These are phyloP conservation scores for Umbelopsis vinacea DNA, from an alignment of 192 early-diverging fungal genomes.

Conservation along the genomic window DNA sequence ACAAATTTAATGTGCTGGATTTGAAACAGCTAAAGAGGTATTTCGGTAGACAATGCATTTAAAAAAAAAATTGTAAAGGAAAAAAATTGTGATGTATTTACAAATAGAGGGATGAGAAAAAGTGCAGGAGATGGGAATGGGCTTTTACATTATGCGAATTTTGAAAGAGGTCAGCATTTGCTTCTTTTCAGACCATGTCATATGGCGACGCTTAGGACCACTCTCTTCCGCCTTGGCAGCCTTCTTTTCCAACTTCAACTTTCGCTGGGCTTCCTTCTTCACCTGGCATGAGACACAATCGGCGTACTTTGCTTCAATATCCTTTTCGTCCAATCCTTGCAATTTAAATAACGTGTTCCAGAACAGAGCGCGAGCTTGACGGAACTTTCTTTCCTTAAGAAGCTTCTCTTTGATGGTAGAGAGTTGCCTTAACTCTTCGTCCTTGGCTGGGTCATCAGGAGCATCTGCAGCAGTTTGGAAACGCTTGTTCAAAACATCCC, in stretches of 20 bases:
- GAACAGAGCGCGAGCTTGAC: background rate
- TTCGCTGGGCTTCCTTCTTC: background rate
- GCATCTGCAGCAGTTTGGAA: background rate
- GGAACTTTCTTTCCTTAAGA: slow-evolving; percentile 1
- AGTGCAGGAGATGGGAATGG: too few relatives aligned
- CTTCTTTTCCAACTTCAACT: background rate
- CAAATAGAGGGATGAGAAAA: too few relatives aligned
- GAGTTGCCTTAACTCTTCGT: background rate
- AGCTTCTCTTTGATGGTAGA: slow-evolving; percentile 1
- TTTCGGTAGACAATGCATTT: too few relatives aligned
- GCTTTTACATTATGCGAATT: background rate
- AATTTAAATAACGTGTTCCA: slow-evolving; percentile 5
- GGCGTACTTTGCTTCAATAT: background rate
- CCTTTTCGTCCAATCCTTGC: background rate
- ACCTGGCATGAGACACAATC: background rate
- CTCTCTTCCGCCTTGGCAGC: background rate
- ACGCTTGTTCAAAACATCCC: slow-evolving; percentile 19
- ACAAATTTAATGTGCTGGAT: too few relatives aligned
- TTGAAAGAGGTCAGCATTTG: background rate
- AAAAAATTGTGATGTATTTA: too few relatives aligned
- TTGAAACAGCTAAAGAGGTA: too few relatives aligned
- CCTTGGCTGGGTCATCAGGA: background rate
- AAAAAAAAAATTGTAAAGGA: background rate
- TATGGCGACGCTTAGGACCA: background rate
- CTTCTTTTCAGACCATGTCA: slow-evolving; percentile 15